Base-by-base conservation (phyloP, 768 basidiomycete genomes). In the Scleroderma citrinum region DNA sequence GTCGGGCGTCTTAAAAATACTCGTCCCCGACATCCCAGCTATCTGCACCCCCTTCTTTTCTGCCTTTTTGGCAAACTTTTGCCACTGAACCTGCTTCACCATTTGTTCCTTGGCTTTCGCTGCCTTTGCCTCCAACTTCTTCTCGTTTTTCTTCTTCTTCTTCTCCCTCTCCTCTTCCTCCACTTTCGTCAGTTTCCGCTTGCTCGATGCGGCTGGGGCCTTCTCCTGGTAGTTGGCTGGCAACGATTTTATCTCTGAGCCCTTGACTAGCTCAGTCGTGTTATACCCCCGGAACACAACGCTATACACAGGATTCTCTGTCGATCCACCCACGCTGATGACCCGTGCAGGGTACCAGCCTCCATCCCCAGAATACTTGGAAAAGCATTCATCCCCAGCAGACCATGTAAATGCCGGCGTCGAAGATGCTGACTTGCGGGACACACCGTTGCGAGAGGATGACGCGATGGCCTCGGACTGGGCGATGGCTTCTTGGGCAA, bases 141-240 rank as follows among this genome's bases (percentile, higher is more conserved):
- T 92, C 75, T 93, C 92, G 60, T 92, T 93, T 74, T 91, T 92
- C 75, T 92, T 92, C 77, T 90, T 89, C 80, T 92, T 93, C 66
- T 69, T 72, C 56, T 92, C 92, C 66, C 81, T 76, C 70, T 93
- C 91, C 58, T 89, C 88, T 64, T 92, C 92, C 66, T 92, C 90
- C 58, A 68, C 82, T 60, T 84, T 83, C 44, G 71, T 80, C 60
- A 86, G 67, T 74, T 90, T 92, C 49, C 91, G 82, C 71, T 94
- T 94, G 56, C 71, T 77, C 26, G 75, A 65, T 32, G 71, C 61
- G 13, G 65, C 52, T 7, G 56, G 61, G 12, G 71, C 71, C 37
- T 68, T 61, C 38, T 71, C 68, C 46, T 71, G 70, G 59, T 83
- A 67, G 63, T 78, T 84, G 10, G 76, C 46, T 2, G 89, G 85